Evolutionary conservation across 805 yeast species (phyloP).

Genomic region (Limtongia smithiae): DNA sequence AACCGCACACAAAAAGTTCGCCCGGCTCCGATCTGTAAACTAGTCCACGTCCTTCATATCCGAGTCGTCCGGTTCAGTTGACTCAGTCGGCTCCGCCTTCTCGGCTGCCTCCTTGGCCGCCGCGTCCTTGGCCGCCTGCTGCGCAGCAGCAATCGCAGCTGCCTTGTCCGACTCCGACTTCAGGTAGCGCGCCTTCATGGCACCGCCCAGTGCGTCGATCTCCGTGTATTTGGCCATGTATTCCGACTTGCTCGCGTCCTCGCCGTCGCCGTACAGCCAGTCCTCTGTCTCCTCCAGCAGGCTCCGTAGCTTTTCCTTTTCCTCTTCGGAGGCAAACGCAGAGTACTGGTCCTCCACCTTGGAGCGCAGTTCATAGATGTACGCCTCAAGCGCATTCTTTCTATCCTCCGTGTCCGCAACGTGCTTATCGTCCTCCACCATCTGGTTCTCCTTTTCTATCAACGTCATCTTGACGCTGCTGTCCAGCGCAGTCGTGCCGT

Average conservation of each 20-base stretch:
- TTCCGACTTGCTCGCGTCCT: constrained; percentile 92
- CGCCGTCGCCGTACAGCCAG: constrained; percentile 97
- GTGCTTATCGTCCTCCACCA: constrained; percentile 87
- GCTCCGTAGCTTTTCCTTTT: constrained; percentile 71
- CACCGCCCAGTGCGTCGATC: constrained; percentile 88
- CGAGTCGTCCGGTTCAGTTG: constrained; percentile 7
- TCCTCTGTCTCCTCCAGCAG: constrained; percentile 86
- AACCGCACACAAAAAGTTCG: too few relatives aligned
- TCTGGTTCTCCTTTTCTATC: constrained; percentile 78
- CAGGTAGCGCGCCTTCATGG: constrained; percentile 90
- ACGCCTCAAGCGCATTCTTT: constrained; percentile 97
- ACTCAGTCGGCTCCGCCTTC: constrained; percentile 3
- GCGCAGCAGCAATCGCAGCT: constrained; percentile 29
- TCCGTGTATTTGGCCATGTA: constrained; percentile 98
- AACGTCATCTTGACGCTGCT: constrained; percentile 59
- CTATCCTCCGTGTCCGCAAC: constrained; percentile 98
- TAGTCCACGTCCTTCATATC: constrained; percentile 26
- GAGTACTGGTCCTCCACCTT: constrained; percentile 90
- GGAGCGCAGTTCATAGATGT: constrained; percentile 95
- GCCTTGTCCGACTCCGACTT: constrained; percentile 85
- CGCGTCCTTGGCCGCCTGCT: constrained; percentile 8
- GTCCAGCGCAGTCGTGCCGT: constrained; percentile 53
- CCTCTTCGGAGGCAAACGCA: constrained; percentile 84
- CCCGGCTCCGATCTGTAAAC: too few relatives aligned
- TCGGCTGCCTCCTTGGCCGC: constrained; percentile 8